phyloP scores from a whole-genome alignment of 177 flowering plant species.

The Vitis hybrid region DNA sequence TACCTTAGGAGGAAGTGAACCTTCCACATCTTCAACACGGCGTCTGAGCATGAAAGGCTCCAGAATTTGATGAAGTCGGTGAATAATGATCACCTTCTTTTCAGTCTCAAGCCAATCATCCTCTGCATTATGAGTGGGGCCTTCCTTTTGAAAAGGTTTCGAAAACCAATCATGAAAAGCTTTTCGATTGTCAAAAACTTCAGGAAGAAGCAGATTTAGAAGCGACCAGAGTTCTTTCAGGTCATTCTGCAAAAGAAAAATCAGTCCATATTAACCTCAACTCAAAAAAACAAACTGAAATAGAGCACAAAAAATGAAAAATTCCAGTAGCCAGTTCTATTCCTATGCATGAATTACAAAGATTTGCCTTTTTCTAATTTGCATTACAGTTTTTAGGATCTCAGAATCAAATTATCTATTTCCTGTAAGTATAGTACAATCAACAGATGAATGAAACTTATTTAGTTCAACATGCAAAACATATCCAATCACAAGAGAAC shows the following conservation, averaged over 20 bases:
- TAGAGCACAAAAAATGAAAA: neutral
- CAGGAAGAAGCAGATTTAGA: constrained; percentile 96
- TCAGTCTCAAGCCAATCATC: constrained; percentile 99
- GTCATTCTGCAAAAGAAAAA: constrained; percentile 74
- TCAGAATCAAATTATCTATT: too few relatives aligned
- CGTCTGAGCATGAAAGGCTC: constrained; percentile 99
- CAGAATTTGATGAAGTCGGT: constrained; percentile 95
- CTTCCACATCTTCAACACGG: constrained; percentile 99
- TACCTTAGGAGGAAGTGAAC: constrained; percentile 98
- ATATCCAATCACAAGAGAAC: too few relatives aligned
- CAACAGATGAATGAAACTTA: too few relatives aligned
- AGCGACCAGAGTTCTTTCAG: constrained; percentile 98
- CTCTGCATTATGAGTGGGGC: constrained; percentile 71
- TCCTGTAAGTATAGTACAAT: too few relatives aligned
- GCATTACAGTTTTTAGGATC: too few relatives aligned
- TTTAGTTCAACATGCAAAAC: too few relatives aligned
- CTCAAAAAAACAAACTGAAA: neutral
- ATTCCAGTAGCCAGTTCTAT: neutral
- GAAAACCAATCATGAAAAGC: constrained; percentile 99
- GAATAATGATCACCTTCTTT: constrained; percentile 94
- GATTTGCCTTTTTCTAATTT: too few relatives aligned
- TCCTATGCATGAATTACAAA: neutral
- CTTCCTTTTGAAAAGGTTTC: constrained; percentile 95
- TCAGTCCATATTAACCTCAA: neutral
- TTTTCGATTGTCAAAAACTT: constrained; percentile 97